Evolutionary conservation across 306 rosid genomes (phyloP).

Genomic region (Herpetospermum pedunculosum): DNA sequence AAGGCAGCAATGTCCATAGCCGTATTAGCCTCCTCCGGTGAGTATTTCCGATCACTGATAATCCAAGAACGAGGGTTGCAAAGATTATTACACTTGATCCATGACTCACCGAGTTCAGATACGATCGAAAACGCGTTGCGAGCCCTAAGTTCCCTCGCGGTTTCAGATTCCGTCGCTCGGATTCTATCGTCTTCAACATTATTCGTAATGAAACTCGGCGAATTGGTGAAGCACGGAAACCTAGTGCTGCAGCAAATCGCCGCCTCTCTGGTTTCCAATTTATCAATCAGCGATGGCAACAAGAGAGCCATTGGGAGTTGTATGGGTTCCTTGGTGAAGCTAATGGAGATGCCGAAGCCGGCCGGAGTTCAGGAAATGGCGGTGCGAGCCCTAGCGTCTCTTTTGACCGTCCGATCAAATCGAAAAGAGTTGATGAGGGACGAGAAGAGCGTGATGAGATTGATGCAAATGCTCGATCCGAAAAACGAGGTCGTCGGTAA

Average conservation of each 20-base stretch:
- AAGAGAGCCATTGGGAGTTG: conserved; percentile 42
- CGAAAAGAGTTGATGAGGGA: conserved; percentile 39
- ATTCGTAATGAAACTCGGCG: conserved; percentile 28
- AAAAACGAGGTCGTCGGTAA: conserved; percentile 23
- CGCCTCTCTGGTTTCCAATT: conserved; percentile 22
- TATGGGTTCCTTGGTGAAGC: conserved; percentile 40
- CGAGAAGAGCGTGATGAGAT: conserved; percentile 45
- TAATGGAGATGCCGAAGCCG: conserved; percentile 48
- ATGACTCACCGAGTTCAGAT: conserved; percentile 24
- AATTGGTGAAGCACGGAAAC: conserved; percentile 36
- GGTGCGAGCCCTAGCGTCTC: conserved; percentile 23
- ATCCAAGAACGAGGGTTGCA: conserved; percentile 35
- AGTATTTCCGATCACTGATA: conserved; percentile 31
- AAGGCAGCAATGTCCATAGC: conserved; percentile 29
- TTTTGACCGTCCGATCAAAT: conserved; percentile 39
- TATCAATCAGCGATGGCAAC: conserved; percentile 37
- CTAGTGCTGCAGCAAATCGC: conserved; percentile 28
- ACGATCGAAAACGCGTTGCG: conserved; percentile 29
- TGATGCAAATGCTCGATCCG: conserved; percentile 36
- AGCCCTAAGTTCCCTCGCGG: conserved; percentile 27
- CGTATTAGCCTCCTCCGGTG: conserved; percentile 32
- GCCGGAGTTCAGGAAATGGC: conserved; percentile 40
- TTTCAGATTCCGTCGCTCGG: conserved; percentile 24
- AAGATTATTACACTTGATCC: conserved; percentile 35
- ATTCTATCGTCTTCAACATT: conserved; percentile 30